Evolutionary conservation across 2,329 filamentous ascomycete genomes (phyloP), one percentile per base, ranked within the genome.

Genomic region (Rugonectria rugulosa): DNA sequence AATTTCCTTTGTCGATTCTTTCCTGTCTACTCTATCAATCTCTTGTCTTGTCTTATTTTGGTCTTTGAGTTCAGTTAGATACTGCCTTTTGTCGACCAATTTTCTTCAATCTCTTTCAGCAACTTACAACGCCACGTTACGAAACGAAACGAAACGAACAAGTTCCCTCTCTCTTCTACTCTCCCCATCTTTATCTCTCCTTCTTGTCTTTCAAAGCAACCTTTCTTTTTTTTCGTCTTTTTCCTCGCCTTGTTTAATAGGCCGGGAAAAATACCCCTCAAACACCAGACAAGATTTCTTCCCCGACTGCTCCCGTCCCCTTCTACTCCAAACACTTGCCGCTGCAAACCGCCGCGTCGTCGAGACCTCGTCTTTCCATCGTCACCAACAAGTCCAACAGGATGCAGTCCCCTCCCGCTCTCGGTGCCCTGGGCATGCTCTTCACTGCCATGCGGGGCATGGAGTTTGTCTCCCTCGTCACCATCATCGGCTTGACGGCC

Each of bases 401-500:
- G 59, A 82, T 81, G 79, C 71, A 72, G 56, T 72, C 76, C 59
- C 73, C 73, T 57, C 77, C 85, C 73, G 74, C 81, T 74, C 77
- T 88, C 73, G 88, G 90, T 66, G 88, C 89, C 71, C 78, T 95
- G 63, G 91, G 90, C 72, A 86, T 88, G 66, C 89, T 89, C 64
- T 96, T 96, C 77, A 86, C 90, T 55, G 78, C 86, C 63, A 84
- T 89, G 63, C 88, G 93, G 42, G 80, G 82, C 54, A 80, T 93
- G 63, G 88, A 96, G 71, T 81, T 85, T 56, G 75, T 89, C 60
- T 85, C 85, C 21, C 88, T 97, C 69, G 80, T 95, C 54, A 80
- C 87, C 55, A 86, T 95, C 63, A 88, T 96, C 62, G 91, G 92
- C 40, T 85, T 97, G 72, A 87, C 87, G 1, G 85, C 89, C 68